Percentiles rank a stretch among this genome's conserved stretches.
phyloP scores from a whole-genome alignment of 345 rosid species.

The Mangifera indica region DNA sequence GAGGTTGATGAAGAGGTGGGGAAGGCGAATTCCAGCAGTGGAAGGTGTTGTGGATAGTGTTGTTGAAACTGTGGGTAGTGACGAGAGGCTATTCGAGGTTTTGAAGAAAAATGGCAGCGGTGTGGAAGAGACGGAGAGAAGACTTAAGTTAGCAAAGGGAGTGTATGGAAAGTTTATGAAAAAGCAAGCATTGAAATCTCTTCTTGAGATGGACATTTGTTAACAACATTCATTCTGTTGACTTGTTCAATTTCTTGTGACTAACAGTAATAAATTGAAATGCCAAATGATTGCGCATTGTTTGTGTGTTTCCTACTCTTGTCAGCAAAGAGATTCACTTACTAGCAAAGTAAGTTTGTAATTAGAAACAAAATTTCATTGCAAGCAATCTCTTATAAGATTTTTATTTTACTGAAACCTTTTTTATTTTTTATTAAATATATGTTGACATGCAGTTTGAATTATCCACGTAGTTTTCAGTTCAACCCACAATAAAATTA shows the following conservation, averaged over 20 bases:
- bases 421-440: too few relatives aligned
- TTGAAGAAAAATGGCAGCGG: conserved; percentile 42
- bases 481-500: not conserved
- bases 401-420: too few relatives aligned
- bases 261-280: too few relatives aligned
- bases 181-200: conserved; percentile 63
- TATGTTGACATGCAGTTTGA: too few relatives aligned
- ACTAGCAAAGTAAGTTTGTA: too few relatives aligned
- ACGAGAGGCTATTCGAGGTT: conserved; percentile 60
- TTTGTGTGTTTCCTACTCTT: too few relatives aligned
- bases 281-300: too few relatives aligned
- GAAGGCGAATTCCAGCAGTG: conserved; percentile 55
- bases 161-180: conserved; percentile 69
- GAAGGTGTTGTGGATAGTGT: conserved; percentile 56
- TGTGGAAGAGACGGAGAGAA: conserved; percentile 49
- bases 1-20: conserved; percentile 60
- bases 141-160: conserved; percentile 56
- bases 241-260: too few relatives aligned
- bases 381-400: too few relatives aligned
- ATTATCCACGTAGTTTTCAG: too few relatives aligned
- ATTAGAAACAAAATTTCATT: too few relatives aligned
- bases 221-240: not conserved
- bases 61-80: conserved; percentile 57
- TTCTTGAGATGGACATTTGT: conserved; percentile 39
- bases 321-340: too few relatives aligned